Conservation (phyloP, 805 yeast genomes). For the Metschnikowia bowlesiae region DNA sequence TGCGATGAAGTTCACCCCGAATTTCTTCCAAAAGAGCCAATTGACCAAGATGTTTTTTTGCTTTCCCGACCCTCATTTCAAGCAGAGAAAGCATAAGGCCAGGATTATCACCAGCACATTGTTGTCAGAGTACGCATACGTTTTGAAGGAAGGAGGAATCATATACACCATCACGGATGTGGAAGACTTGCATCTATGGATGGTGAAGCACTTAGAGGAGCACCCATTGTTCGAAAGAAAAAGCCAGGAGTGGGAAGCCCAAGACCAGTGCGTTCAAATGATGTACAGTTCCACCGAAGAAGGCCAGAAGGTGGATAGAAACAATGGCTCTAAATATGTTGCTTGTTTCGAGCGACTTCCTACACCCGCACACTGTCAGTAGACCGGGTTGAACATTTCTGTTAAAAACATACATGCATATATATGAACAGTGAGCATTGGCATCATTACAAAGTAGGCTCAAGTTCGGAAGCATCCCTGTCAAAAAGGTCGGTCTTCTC, state of each 20-base stretch:
- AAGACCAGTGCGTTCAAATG: constrained; percentile 76
- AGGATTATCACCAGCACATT: constrained; percentile 89
- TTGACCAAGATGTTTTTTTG: constrained; percentile 92
- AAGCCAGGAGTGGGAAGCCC: constrained; percentile 69
- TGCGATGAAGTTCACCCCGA: constrained; percentile 96
- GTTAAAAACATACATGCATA: not conserved
- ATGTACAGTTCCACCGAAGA: constrained; percentile 96
- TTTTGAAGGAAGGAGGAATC: constrained; percentile 78
- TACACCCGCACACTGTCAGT: constrained; percentile 40
- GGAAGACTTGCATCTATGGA: constrained; percentile 89
- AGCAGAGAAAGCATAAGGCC: constrained; percentile 95
- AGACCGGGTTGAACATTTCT: not conserved
- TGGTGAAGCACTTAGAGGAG: constrained; percentile 84
- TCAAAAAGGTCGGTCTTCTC: constrained; percentile 4
- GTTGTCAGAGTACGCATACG: constrained; percentile 88
- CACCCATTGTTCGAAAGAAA: constrained; percentile 90
- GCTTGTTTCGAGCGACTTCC: constrained; percentile 83
- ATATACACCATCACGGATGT: constrained; percentile 96
- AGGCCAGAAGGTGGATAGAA: constrained; percentile 93
- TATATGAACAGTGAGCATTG: not conserved
- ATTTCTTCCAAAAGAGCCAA: constrained; percentile 81
- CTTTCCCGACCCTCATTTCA: constrained; percentile 99
- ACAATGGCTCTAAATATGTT: constrained; percentile 78
- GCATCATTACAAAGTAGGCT: constrained; percentile 8
- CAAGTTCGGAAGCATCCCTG: constrained; percentile 7